Evolutionary conservation across 495 filamentous ascomycete species (phyloP).

Genomic region (Aspergillus asperescens): DNA sequence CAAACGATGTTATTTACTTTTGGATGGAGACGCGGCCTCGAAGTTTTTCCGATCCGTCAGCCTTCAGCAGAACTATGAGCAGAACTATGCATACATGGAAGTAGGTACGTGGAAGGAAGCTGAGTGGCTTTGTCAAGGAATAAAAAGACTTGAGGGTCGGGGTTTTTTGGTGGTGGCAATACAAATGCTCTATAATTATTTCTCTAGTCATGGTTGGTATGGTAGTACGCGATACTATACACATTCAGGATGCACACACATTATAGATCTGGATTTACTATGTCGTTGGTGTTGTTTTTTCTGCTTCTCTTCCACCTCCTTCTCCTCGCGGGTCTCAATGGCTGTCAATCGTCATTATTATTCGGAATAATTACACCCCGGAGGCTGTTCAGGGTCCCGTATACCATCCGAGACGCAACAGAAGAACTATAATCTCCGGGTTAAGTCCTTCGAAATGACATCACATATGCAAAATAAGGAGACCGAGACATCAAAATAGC

Average conservation of each 20-base stretch:
- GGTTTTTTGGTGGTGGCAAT: too few relatives aligned
- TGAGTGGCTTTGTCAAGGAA: too few relatives aligned
- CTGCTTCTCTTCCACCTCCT: slow-evolving; percentile 10
- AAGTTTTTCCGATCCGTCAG: slow-evolving; percentile 10
- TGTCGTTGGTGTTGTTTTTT: slow-evolving; percentile 13
- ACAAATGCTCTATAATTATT: too few relatives aligned
- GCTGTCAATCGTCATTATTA: slow-evolving; percentile 9
- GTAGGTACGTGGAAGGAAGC: too few relatives aligned
- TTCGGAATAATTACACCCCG: slow-evolving; percentile 11
- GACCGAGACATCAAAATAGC: slow-evolving; percentile 19
- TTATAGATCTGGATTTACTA: not conserved
- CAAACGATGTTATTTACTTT: not conserved
- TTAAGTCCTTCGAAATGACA: slow-evolving; percentile 22
- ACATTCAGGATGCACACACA: not conserved
- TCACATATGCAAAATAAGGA: slow-evolving; percentile 24
- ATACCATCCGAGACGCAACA: slow-evolving; percentile 12
- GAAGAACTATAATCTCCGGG: slow-evolving; percentile 14
- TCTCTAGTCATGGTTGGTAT: too few relatives aligned
- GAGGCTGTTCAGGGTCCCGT: slow-evolving; percentile 11
- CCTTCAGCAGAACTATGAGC: too few relatives aligned
- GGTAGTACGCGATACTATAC: not conserved
- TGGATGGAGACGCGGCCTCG: slow-evolving; percentile 3
- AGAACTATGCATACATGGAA: too few relatives aligned
- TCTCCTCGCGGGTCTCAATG: slow-evolving; percentile 13
- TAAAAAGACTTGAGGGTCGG: too few relatives aligned